A percentile compares a stretch with the other conserved stretches of the same genome.
phyloP scores from a whole-genome alignment of 495 filamentous ascomycete species.

The Podospora sp. region DNA sequence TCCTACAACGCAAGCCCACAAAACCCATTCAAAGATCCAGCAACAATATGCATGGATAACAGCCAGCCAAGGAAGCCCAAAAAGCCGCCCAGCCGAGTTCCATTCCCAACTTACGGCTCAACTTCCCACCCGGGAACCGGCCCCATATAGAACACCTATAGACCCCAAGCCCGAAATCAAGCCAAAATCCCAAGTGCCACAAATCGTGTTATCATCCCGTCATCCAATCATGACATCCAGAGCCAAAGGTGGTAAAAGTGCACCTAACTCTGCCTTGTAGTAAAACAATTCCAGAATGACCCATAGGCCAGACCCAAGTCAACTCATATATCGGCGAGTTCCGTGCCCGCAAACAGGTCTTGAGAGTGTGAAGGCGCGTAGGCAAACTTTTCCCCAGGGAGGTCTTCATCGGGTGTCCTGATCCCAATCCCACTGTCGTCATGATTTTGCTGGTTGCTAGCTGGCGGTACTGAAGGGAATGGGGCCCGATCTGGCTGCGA shows the following conservation, averaged over 20 bases:
- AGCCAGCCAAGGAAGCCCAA: background rate
- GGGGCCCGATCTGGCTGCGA: constrained; percentile 47
- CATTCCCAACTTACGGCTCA: background rate
- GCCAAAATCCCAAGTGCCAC: constrained; percentile 20
- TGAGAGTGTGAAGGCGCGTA: constrained; percentile 36
- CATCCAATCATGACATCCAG: constrained; percentile 24
- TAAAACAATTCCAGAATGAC: constrained; percentile 26
- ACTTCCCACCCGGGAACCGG: background rate
- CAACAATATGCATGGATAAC: background rate
- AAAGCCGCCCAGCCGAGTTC: constrained; percentile 4
- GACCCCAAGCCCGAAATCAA: constrained; percentile 13
- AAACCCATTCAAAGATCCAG: background rate
- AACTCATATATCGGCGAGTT: constrained; percentile 27
- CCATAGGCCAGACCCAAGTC: background rate
- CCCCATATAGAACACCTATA: background rate
- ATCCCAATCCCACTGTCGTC: constrained; percentile 77
- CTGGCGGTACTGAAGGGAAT: constrained; percentile 40
- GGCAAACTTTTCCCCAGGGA: constrained; percentile 56
- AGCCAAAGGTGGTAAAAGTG: constrained; percentile 9
- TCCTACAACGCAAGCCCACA: constrained; percentile 13
- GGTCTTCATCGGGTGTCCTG: constrained; percentile 61
- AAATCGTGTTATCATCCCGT: constrained; percentile 32
- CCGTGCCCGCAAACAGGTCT: constrained; percentile 35
- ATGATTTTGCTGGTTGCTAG: constrained; percentile 44
- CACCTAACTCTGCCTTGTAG: constrained; percentile 27